These are phyloP conservation scores for Metschnikowia proteae DNA, from an alignment of 805 yeast species.

Conservation along the genomic window DNA sequence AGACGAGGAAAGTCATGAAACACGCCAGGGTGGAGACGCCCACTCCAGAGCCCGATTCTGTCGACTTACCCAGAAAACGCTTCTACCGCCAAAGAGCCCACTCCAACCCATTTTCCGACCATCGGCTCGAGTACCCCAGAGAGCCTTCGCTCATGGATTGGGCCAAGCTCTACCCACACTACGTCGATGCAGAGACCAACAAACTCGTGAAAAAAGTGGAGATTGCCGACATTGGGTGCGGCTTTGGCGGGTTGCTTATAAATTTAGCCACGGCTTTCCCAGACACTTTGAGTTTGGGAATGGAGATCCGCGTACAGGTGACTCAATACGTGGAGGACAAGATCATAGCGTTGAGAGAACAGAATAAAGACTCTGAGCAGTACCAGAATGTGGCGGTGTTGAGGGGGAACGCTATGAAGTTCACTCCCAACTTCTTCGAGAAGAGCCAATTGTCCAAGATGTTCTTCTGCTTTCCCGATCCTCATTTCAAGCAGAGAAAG, in stretches of 20 bases:
- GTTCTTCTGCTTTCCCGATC: conserved; percentile 99
- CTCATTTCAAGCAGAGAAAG: conserved; percentile 95
- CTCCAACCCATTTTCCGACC: conserved; percentile 96
- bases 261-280: conserved; percentile 78
- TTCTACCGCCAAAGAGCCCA: conserved; percentile 96
- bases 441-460: conserved; percentile 82
- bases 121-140: conserved; percentile 80
- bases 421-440: conserved; percentile 86
- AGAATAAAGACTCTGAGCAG: conserved; percentile 34
- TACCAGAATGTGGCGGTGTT: conserved; percentile 87
- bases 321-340: conserved; percentile 96
- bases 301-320: conserved; percentile 98
- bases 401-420: conserved; percentile 97
- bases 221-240: conserved; percentile 96
- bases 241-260: conserved; percentile 88
- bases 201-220: conserved; percentile 57
- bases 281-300: conserved; percentile 74
- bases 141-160: conserved; percentile 86
- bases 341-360: conserved; percentile 78
- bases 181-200: conserved; percentile 38
- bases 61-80: conserved; percentile 74
- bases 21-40: conserved; percentile 43
- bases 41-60: conserved; percentile 22
- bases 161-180: conserved; percentile 70
- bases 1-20: conserved; percentile 41